Evolutionary conservation across 371 early-diverging fungal genomes (phyloP).

Genomic region (Parasitella parasitica): DNA sequence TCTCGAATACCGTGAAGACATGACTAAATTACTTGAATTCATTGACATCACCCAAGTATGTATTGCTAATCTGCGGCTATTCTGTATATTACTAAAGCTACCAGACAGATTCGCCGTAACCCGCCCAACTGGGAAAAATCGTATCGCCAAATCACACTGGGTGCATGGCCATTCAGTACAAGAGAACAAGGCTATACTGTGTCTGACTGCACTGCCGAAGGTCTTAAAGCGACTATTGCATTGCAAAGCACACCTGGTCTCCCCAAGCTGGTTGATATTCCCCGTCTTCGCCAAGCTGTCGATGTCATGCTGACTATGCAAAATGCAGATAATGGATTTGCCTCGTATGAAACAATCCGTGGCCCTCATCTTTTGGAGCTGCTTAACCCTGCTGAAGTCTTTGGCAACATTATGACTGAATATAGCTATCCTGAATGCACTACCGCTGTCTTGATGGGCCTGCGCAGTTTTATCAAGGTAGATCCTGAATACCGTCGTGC

Average conservation of each 20-base stretch:
- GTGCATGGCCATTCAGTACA: slow-evolving; percentile 97
- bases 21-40: slow-evolving; percentile 77
- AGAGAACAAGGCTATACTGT: slow-evolving; percentile 93
- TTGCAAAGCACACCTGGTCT: slow-evolving; percentile 65
- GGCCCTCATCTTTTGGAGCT: slow-evolving; percentile 78
- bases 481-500: slow-evolving; percentile 80
- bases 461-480: slow-evolving; percentile 73
- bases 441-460: slow-evolving; percentile 86
- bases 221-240: slow-evolving; percentile 77
- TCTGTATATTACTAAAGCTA: not conserved
- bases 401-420: slow-evolving; percentile 96
- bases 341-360: slow-evolving; percentile 86
- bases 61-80: not conserved
- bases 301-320: slow-evolving; percentile 92
- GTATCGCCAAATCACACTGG: slow-evolving; percentile 83
- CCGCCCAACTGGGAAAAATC: slow-evolving; percentile 64
- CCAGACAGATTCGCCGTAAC: slow-evolving; percentile 72
- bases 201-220: slow-evolving; percentile 97
- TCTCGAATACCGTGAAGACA: slow-evolving; percentile 64
- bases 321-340: slow-evolving; percentile 90
- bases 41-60: slow-evolving; percentile 80
- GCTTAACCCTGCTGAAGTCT: slow-evolving; percentile 95
- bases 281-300: slow-evolving; percentile 82
- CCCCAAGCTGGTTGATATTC: slow-evolving; percentile 42
- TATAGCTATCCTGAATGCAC: slow-evolving; percentile 97